Base-by-base conservation (phyloP, 768 basidiomycete species). In the Tricholomella constricta region DNA sequence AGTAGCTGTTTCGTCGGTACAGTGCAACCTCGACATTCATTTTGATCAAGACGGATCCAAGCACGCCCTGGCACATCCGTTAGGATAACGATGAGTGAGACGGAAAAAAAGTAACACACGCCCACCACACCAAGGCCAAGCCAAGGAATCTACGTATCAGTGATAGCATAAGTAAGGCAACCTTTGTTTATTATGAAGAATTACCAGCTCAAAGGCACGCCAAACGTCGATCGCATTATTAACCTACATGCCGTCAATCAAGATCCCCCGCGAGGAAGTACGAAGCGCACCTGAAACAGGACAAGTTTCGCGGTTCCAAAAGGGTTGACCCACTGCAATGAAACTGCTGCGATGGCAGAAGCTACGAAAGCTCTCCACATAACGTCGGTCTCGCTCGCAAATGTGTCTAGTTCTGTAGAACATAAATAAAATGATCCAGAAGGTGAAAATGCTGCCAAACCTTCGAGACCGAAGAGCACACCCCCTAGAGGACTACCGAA, bases 311-410 rank as follows among this genome's bases (percentile, higher is more conserved):
- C 84, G 11, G 88, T 91, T 29, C 87, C 86, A 65, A 94, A 94
- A 0, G 93, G 93, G 62, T 94, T 87, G 42, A 94, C 78, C 67
- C 86, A 85, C 66, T 92, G 89, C 47, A 96, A 69, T 0, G 88
- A 79, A n/a, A 91, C 83, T 1, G 91, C 91, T 0, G 93, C 93
- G 46, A 94, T 81, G 45, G 87, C 89, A 6, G 91, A 92, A 14
- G 90, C 91, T 49, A 91, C 91, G 65, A 96, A 96, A n/a, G 86
- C 90, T 51, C 84, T 78, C 88, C 87, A 89, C 78, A 89, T 83
- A 25, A 89, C 87, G 58, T 91, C 89, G 2, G 85, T 84, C 54
- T 86, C 85, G 59, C 80, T 83, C 15, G 84, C 79, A 62, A 86
- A 86, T 1, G 82, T 80, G 58, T 86, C 85, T 15, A 88, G 69